Base-by-base conservation (phyloP, 164 flowering plant genomes). In the Tinospora cordifolia region DNA sequence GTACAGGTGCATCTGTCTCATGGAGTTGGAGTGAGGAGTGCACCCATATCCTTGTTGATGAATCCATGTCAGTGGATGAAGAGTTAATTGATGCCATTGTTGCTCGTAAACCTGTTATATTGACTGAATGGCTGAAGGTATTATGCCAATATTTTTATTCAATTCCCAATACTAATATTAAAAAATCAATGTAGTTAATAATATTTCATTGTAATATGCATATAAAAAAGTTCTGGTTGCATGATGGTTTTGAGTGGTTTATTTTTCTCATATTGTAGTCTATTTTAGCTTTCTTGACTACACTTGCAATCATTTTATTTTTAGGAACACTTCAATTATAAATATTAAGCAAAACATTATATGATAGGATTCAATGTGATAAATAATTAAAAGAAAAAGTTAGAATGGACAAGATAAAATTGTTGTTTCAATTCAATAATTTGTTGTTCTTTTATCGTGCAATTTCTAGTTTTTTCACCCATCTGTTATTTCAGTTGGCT, bases 41-140 rank as follows among this genome's bases (percentile, higher is more conserved):
- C 81, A 88, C 97, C 4, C 96, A 93, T 82, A 87, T 88, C 60
- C 83, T 93, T 76, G 87, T 83, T 57, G 90, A 89, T 71, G 84
- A 83, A 68, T 70, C 68, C 68, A 71, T 77, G 69, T 81, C 83
- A 12, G 73, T 93, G 15, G 82, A 75, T 24, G 87, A 79, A 72
- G 86, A 81, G 38, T 68, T 88, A 5, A 40, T 91, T 74, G 86
- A 88, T 80, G 89, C 91, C 64, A 76, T 93, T 71, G 70, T 84
- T 71, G 83, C 82, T 39, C 79, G 83, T 72, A 88, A 82, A 73
- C 86, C 88, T 76, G 69, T 89, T 26, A 79, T 84, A 59, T 74
- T 69, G 12, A 51, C 24, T 68, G 78, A 79, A 13, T 93, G 98
- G 98, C 68, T 91, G 54, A 84, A 90, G 95, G 98, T 93, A 86